Base-by-base conservation (phyloP, 345 rosid genomes). In the Anastatica hierochuntica region DNA sequence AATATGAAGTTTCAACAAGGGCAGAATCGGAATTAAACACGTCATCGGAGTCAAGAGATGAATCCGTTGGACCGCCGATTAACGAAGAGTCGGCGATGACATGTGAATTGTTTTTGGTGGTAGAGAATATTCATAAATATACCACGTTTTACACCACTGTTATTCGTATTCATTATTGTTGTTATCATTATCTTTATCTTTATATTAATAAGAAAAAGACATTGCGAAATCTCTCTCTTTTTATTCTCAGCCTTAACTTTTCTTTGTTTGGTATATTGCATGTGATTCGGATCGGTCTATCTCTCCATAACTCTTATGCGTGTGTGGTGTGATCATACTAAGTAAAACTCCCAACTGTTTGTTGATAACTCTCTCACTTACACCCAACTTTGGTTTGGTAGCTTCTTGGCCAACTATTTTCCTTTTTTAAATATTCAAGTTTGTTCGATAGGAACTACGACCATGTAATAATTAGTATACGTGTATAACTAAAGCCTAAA, bases 201-300 rank as follows among this genome's bases (percentile, higher is more conserved):
- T 38, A 49, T 23, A 48, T 50, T 17, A 31, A 27, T 16, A 65
- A 64, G 18, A 44, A 24, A 39, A 49, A 41, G 14, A 16, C 2
- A 7, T 4, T 7, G 5, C 0, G 8, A 7, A 29, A 29, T 48
- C 41, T 43, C 3, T 50, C 59, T 8, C n/a, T n/a, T n/a, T 66
- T 66, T 20, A 52, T 51, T 58, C 64, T 36, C 49, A 66, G 65
- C 71, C 71, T 51, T 52, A 66, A 66, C 60, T 58, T 58, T 66
- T 20, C 43, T n/a, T n/a, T n/a, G 60, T 66, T 66, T 48, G 65
- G 64, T 66, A 65, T 10, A n/a, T n/a, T 65, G 64, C 64, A 57
- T 65, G 70, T 65, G 70, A 65, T 57, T 57, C 70, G 58, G 70
- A 65, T 57, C 64, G 64, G 58, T 56, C 70, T 49, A 55, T 57